Evolutionary conservation across 2,329 filamentous ascomycete genomes (phyloP), one percentile per base, ranked within the genome.

Genomic region (Pleoardoris graminearum): DNA sequence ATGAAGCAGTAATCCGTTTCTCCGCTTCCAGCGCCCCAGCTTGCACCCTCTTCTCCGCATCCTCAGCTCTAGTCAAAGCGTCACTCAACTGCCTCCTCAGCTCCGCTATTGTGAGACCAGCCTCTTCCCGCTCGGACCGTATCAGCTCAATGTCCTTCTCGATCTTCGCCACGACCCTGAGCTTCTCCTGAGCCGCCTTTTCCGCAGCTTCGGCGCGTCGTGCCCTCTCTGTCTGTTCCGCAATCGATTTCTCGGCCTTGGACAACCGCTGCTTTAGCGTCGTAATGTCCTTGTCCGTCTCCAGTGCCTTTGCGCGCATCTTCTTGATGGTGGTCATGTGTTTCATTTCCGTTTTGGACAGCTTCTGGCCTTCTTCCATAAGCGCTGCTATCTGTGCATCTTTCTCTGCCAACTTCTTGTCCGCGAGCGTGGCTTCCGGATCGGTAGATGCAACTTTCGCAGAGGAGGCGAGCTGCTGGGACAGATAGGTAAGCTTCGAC

Each of bases 331-430:
- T 86, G 5, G 84, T 84, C 55, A 93, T 81, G 58, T 95, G 87
- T 66, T 91, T 91, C 72, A 97, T 84, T 70, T 99, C 94, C 0
- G 84, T 89, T 62, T 88, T 89, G 1, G 91, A 92, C 7, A 97
- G 80, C 60, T 88, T 91, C 63, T 94, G 89, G 0, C 95, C 94
- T 76, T 99, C 94, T 62, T 96, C 88, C 80, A 99, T 89, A 11
- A 99, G 78, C 41, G 92, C 77, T 2, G 92, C 90, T 64, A 97
- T 95, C 69, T 90, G 90, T 63, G 93, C 87, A 63, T 97, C 92
- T 68, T 91, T 96, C 65, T 96, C 91, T 1, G 90, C 89, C 12
- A 97, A 72, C 67, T 89, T 91, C 70, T 87, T 90, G 59, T 96
- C 89, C 1, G 80, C 51, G 1, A 61, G 57, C 6, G 61, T 62